Evolutionary conservation across 148 eudicot species (phyloP).

Genomic region (Camellia lanceoleosa): DNA sequence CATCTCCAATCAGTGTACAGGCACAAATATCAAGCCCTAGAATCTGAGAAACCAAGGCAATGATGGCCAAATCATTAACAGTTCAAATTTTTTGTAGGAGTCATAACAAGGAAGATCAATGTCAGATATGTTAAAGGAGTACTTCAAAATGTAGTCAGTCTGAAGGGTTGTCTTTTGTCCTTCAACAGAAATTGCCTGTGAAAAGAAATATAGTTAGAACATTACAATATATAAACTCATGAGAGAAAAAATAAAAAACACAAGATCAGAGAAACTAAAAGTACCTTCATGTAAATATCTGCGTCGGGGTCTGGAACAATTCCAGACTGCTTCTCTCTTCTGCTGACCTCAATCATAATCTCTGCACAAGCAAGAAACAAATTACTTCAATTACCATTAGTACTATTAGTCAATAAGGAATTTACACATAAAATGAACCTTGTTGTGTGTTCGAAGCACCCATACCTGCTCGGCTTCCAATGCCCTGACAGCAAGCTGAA

Average conservation of each 20-base stretch:
- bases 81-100: not conserved
- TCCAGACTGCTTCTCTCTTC: slow-evolving; percentile 72
- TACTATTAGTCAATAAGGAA: not conserved
- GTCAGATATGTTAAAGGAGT: slow-evolving; percentile 8
- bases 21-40: too few species aligned
- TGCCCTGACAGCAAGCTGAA: slow-evolving; percentile 77
- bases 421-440: not conserved
- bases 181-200: slow-evolving; percentile 69
- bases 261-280: not conserved
- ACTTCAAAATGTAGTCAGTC: slow-evolving; percentile 84
- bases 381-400: not conserved
- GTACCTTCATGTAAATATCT: slow-evolving; percentile 86
- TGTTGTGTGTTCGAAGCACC: not conserved
- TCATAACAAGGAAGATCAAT: not conserved
- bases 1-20: too few species aligned
- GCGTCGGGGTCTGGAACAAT: slow-evolving; percentile 69
- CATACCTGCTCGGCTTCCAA: slow-evolving; percentile 68
- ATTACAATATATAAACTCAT: not conserved
- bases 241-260: not conserved
- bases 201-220: slow-evolving; percentile 8
- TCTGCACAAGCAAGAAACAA: slow-evolving; percentile 28
- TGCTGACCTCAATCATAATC: slow-evolving; percentile 50
- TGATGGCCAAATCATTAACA: not conserved
- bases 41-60: slow-evolving; percentile 33
- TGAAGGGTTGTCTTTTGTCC: slow-evolving; percentile 66